Evolutionary conservation across 345 rosid species (phyloP).

Genomic region (Arabis alpina): DNA sequence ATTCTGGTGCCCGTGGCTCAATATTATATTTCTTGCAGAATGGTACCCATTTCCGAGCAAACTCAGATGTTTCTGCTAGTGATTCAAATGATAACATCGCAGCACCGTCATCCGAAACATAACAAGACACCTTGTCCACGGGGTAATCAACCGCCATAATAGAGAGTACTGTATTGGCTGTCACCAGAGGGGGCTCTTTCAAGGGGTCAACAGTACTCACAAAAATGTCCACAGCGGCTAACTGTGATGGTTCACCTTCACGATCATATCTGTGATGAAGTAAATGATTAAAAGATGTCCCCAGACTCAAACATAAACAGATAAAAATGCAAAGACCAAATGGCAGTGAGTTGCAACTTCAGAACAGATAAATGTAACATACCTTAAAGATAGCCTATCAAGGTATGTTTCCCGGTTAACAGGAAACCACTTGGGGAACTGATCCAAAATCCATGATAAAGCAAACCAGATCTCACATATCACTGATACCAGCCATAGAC

Average conservation of each 20-base stretch:
- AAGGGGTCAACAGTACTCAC: constrained; percentile 97
- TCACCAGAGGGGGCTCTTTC: constrained; percentile 96
- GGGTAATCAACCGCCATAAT: constrained; percentile 95
- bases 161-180: constrained; percentile 91
- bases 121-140: constrained; percentile 93
- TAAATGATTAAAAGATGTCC: too few species aligned
- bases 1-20: constrained; percentile 97
- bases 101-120: constrained; percentile 95
- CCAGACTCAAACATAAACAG: constrained; percentile 13
- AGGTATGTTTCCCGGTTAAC: constrained; percentile 93
- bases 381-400: constrained; percentile 91
- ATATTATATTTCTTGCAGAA: constrained; percentile 80
- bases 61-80: constrained; percentile 87
- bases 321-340: neutral
- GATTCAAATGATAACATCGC: constrained; percentile 94
- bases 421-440: constrained; percentile 96
- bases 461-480: constrained; percentile 99
- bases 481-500: constrained; percentile 87
- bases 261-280: constrained; percentile 65
- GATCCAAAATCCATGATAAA: constrained; percentile 95
- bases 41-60: constrained; percentile 95
- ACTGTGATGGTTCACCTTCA: constrained; percentile 90
- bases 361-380: constrained; percentile 21
- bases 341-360: constrained; percentile 4
- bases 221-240: constrained; percentile 90